Percentiles rank a stretch among this genome's conserved stretches.
phyloP scores from a whole-genome alignment of 176 grass and related monocot species.

The Calamus simplicifolius region DNA sequence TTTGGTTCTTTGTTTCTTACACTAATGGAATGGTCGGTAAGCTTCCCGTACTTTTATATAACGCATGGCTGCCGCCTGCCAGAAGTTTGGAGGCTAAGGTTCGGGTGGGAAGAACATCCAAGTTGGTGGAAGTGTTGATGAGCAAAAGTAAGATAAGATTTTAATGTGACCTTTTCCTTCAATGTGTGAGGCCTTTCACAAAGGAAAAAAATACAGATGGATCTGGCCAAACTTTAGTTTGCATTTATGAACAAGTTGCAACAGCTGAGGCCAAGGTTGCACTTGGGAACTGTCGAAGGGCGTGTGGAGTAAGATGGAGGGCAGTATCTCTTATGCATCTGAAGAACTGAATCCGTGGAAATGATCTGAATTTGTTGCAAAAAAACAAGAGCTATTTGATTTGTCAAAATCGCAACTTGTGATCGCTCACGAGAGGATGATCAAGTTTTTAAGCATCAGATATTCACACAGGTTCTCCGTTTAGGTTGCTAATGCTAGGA shows the following conservation, averaged over 20 bases:
- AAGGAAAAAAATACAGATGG: neutral
- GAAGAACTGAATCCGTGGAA: too few species aligned
- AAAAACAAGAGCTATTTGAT: too few species aligned
- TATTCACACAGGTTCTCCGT: too few species aligned
- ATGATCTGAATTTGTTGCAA: too few species aligned
- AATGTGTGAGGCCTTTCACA: neutral
- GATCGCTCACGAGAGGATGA: too few species aligned
- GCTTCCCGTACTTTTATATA: neutral
- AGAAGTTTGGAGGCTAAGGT: neutral
- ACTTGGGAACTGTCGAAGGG: neutral
- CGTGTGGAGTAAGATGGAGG: neutral
- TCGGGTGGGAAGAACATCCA: constrained; percentile 1
- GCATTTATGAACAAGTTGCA: constrained; percentile 7
- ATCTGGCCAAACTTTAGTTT: neutral
- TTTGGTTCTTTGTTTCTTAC: neutral
- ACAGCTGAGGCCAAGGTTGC: neutral
- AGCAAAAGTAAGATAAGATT: neutral
- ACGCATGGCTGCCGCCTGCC: neutral
- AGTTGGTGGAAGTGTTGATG: neutral
- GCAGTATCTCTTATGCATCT: too few species aligned
- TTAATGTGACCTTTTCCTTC: neutral
- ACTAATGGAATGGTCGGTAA: neutral
- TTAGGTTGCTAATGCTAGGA: too few species aligned
- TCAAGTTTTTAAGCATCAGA: too few species aligned
- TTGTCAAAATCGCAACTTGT: too few species aligned